phyloP scores from a whole-genome alignment of 208 protist species.

The Blastocrithidia nonstop region DNA sequence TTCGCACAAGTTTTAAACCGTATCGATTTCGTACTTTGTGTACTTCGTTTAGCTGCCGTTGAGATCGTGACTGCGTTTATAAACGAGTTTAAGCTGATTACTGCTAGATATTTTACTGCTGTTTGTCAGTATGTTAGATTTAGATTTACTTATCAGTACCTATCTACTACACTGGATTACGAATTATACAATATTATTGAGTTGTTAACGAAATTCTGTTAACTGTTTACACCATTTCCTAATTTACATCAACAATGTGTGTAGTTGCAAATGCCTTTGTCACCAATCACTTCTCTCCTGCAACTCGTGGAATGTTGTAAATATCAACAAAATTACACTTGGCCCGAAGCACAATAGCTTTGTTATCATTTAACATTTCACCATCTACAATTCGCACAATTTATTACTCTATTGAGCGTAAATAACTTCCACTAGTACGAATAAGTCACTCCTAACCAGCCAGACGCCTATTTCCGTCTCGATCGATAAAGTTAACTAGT shows the following conservation, averaged over 20 bases:
- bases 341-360: conserved; percentile 74
- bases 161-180: conserved; percentile 86
- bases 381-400: conserved; percentile 52
- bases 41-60: too few species aligned
- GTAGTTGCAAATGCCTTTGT: conserved; percentile 62
- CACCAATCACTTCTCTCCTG: conserved; percentile 81
- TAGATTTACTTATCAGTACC: too few species aligned
- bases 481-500: conserved; percentile 37
- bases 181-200: conserved; percentile 87
- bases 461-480: conserved; percentile 18
- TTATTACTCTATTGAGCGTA: conserved; percentile 78
- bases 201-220: conserved; percentile 65
- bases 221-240: conserved; percentile 56
- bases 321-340: conserved; percentile 63
- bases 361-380: conserved; percentile 54
- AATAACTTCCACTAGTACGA: conserved; percentile 60
- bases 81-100: too few species aligned
- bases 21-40: too few species aligned
- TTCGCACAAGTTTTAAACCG: conserved; percentile 72
- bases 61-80: conserved; percentile 26
- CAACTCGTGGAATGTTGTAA: conserved; percentile 54
- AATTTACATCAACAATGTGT: conserved; percentile 77
- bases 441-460: conserved; percentile 87
- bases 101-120: too few species aligned
- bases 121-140: too few species aligned